These are phyloP conservation scores for Kitagawia praeruptora DNA, from an alignment of 129 eudicot species.

Conservation along the genomic window DNA sequence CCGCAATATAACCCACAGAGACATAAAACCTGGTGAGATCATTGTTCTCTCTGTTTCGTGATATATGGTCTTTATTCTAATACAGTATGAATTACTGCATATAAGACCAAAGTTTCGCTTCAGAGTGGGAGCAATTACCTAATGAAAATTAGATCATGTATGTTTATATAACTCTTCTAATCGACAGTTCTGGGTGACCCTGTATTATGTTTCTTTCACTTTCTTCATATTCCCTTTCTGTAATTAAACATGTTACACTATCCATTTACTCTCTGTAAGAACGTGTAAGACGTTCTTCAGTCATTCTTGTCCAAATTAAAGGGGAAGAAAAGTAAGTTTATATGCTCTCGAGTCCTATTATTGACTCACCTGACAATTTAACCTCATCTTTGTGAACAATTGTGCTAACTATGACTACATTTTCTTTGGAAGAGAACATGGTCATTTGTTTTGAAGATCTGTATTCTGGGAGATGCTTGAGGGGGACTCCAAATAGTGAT, in stretches of 20 bases:
- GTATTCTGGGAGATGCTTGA: slow-evolving; percentile 77
- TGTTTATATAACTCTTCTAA: neutral
- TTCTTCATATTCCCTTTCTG: neutral
- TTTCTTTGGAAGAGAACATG: slow-evolving; percentile 74
- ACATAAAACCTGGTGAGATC: slow-evolving; percentile 96
- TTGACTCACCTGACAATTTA: neutral
- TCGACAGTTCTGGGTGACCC: neutral
- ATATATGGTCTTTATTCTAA: neutral
- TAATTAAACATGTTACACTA: slow-evolving; percentile 3
- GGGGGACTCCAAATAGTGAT: slow-evolving; percentile 55
- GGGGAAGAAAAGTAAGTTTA: neutral
- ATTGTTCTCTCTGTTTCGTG: neutral
- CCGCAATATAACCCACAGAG: slow-evolving; percentile 94
- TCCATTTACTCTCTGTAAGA: neutral
- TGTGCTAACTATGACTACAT: slow-evolving; percentile 11
- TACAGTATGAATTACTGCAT: neutral
- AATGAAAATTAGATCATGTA: neutral
- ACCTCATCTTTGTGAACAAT: neutral
- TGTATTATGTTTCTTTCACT: neutral
- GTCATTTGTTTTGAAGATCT: slow-evolving; percentile 88
- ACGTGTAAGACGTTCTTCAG: neutral
- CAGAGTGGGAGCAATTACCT: neutral
- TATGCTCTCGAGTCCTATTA: neutral
- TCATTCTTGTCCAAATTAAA: neutral
- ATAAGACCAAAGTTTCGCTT: neutral